These are phyloP conservation scores for Citrullus amarus DNA, from an alignment of 306 rosid genomes.

Conservation along the genomic window DNA sequence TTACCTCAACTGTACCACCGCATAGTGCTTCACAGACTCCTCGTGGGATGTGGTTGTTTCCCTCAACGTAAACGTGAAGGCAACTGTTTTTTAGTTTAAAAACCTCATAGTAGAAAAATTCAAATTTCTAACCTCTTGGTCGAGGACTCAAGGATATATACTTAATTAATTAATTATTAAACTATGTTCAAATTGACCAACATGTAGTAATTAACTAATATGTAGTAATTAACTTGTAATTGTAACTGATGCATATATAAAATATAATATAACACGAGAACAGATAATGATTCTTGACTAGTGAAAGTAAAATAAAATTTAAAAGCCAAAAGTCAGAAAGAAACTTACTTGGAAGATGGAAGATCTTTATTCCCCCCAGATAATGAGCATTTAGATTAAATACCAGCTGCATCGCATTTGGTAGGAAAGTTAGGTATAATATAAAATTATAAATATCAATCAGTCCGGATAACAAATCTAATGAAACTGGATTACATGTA, in stretches of 20 bases:
- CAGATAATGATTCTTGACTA: not conserved
- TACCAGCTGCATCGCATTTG: not conserved
- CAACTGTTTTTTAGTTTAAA: too few relatives aligned
- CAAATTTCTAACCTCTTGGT: too few relatives aligned
- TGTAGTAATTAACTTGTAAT: too few relatives aligned
- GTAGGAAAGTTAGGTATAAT: not conserved
- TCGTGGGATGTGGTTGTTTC: not conserved
- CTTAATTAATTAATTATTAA: too few relatives aligned
- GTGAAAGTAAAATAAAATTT: not conserved
- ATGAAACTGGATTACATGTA: not conserved
- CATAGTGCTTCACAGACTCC: not conserved
- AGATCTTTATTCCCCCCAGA: not conserved
- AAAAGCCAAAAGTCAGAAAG: not conserved
- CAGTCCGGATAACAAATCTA: not conserved
- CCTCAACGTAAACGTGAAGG: not conserved
- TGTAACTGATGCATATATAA: too few relatives aligned
- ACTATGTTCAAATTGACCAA: too few relatives aligned
- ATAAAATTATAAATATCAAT: not conserved
- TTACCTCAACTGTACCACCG: not conserved
- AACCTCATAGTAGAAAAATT: too few relatives aligned
- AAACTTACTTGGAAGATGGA: conserved; percentile 3
- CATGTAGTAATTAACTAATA: too few relatives aligned
- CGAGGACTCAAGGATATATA: too few relatives aligned
- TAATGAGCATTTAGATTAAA: not conserved
- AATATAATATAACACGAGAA: too few relatives aligned